Evolutionary conservation across 1,284 basidiomycete species (phyloP).

Genomic region (Xerocomus nothofagi): DNA sequence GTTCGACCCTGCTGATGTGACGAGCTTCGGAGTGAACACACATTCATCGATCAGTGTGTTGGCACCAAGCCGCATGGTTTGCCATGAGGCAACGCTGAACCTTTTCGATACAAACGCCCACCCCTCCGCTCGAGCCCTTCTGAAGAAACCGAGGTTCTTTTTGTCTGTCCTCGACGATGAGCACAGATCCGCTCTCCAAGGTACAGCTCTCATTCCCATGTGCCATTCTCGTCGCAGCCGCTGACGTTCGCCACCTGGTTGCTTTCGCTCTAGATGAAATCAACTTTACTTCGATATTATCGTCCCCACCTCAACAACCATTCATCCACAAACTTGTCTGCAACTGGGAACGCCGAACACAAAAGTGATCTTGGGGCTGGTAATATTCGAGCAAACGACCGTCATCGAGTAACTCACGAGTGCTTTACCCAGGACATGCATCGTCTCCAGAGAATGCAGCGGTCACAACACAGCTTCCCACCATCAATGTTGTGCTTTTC

Average conservation of each 20-base stretch:
- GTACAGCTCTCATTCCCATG: conserved; percentile 9
- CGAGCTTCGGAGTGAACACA: not conserved
- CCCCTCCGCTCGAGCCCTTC: conserved; percentile 7
- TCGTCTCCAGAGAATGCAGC: not conserved
- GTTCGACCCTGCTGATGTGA: conserved; percentile 12
- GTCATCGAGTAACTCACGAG: conserved; percentile 9
- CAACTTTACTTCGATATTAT: no score
- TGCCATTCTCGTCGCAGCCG: not conserved
- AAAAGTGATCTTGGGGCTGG: conserved; percentile 2
- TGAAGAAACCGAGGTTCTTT: conserved; percentile 5
- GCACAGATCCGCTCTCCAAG: conserved; percentile 9
- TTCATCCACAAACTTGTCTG: not conserved
- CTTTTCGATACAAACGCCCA: conserved; percentile 5
- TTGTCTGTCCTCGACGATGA: conserved; percentile 7
- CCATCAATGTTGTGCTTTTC: conserved; percentile 33
- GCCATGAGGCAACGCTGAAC: conserved; percentile 27
- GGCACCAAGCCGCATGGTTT: conserved; percentile 20
- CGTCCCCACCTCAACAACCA: no score
- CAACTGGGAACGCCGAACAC: not conserved
- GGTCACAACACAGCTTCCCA: not conserved
- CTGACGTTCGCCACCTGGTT: conserved; percentile 7
- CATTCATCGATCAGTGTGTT: conserved; percentile 15
- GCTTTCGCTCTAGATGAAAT: conserved; percentile 12
- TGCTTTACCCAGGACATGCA: conserved; percentile 1
- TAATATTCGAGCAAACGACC: conserved; percentile 9